A percentile compares a stretch with the other conserved stretches of the same genome.
Evolutionary conservation across 371 early-diverging fungal genomes (phyloP).

Genomic region (Blakeslea trispora): DNA sequence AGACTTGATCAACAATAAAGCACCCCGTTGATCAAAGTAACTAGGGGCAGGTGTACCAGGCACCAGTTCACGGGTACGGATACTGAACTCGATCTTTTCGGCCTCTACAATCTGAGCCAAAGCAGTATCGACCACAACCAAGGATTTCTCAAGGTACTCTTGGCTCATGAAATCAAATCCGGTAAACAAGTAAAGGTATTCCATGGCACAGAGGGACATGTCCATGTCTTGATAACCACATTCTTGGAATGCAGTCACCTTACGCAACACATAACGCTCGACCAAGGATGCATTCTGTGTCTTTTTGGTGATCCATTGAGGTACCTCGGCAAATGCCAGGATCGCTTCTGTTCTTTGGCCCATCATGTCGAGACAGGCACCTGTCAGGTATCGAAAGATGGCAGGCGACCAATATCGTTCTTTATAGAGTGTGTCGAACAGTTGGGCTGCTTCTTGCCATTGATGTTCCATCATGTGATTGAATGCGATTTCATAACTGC

Average conservation of each 20-base stretch:
- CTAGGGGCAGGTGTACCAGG: constrained; percentile 48
- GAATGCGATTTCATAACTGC: constrained; percentile 62
- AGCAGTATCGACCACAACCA: constrained; percentile 42
- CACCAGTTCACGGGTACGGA: constrained; percentile 44
- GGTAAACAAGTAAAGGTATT: constrained; percentile 60
- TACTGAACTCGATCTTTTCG: constrained; percentile 47
- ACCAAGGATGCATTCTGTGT: constrained; percentile 48
- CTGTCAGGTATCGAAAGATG: constrained; percentile 61
- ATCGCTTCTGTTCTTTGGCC: constrained; percentile 55
- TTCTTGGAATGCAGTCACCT: constrained; percentile 54
- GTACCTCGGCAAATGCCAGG: constrained; percentile 47
- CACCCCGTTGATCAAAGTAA: constrained; percentile 50
- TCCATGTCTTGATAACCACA: constrained; percentile 57
- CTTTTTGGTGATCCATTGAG: constrained; percentile 42
- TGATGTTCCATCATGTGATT: constrained; percentile 60
- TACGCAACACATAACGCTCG: constrained; percentile 59
- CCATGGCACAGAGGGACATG: constrained; percentile 57
- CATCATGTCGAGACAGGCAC: constrained; percentile 55
- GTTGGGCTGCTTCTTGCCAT: constrained; percentile 55
- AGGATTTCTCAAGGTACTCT: constrained; percentile 37
- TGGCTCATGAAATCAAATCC: constrained; percentile 60
- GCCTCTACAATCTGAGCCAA: constrained; percentile 40
- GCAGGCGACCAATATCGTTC: constrained; percentile 66
- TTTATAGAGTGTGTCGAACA: constrained; percentile 56
- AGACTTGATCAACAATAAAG: constrained; percentile 43